Conservation (phyloP, 1,284 basidiomycete species). For the Moesziomyces sp. region DNA sequence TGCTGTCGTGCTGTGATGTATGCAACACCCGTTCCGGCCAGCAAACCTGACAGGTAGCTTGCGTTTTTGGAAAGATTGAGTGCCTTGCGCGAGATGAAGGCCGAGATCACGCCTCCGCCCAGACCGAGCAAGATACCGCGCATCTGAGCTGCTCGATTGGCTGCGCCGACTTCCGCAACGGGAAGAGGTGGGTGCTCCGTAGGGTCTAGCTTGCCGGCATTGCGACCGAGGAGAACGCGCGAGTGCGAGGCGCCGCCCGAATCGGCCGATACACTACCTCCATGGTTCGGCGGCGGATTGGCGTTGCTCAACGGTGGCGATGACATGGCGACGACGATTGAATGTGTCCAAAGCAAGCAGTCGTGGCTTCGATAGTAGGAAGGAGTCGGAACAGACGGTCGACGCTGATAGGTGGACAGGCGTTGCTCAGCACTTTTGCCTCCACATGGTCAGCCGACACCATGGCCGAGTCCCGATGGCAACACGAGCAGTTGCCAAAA, state of each 20-base stretch:
- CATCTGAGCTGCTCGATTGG: slow-evolving; percentile 42
- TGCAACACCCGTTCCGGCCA: slow-evolving; percentile 49
- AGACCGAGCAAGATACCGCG: slow-evolving; percentile 40
- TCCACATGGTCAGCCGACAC: too few relatives aligned
- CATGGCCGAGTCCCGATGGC: too few relatives aligned
- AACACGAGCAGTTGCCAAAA: neutral
- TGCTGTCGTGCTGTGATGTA: slow-evolving; percentile 43
- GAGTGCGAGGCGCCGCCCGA: slow-evolving; percentile 5
- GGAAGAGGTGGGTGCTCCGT: slow-evolving; percentile 37
- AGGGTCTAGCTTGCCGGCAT: slow-evolving; percentile 35
- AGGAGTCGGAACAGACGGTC: too few relatives aligned
- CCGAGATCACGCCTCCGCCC: slow-evolving; percentile 35
- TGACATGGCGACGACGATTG: too few relatives aligned
- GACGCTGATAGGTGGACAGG: too few relatives aligned
- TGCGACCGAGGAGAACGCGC: slow-evolving; percentile 22
- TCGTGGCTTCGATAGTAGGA: too few relatives aligned
- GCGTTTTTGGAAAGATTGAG: slow-evolving; percentile 41
- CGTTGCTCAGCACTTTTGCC: too few relatives aligned
- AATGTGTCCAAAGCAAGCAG: too few relatives aligned
- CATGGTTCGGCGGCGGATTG: slow-evolving; percentile 29
- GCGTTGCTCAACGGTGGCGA: neutral
- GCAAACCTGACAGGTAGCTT: slow-evolving; percentile 35
- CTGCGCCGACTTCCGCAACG: slow-evolving; percentile 32
- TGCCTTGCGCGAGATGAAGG: slow-evolving; percentile 37
- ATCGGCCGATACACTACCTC: slow-evolving; percentile 21